Conservation (phyloP, 441 rosid genomes). For the Pelargonium fulgidum region DNA sequence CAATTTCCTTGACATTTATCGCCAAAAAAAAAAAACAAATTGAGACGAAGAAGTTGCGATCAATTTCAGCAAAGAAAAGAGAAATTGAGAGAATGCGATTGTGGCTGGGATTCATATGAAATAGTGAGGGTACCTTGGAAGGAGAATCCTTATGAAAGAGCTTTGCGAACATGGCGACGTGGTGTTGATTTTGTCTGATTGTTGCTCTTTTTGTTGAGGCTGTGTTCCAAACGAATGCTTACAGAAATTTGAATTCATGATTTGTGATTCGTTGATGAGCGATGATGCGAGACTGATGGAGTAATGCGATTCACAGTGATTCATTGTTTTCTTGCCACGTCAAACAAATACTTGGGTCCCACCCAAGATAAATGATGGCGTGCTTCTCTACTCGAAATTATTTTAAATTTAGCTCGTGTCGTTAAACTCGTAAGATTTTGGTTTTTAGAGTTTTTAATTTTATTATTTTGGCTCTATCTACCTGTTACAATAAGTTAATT, state of each 20-base stretch:
- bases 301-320: not conserved
- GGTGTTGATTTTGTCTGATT: not conserved
- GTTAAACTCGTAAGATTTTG: too few relatives aligned
- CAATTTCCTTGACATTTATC: not conserved
- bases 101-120: too few relatives aligned
- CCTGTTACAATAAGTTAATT: too few relatives aligned
- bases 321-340: too few relatives aligned
- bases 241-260: not conserved
- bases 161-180: slow-evolving; percentile 5
- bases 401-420: too few relatives aligned
- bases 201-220: not conserved
- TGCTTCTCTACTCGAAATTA: too few relatives aligned
- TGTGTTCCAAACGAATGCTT: not conserved
- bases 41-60: not conserved
- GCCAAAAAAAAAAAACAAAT: not conserved
- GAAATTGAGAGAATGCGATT: not conserved
- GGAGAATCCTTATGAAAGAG: not conserved
- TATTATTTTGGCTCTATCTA: too few relatives aligned
- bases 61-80: not conserved
- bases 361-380: too few relatives aligned
- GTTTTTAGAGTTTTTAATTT: too few relatives aligned
- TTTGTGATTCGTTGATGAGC: not conserved
- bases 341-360: too few relatives aligned
- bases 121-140: not conserved
- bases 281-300: slow-evolving; percentile 1